Conservation (phyloP, 345 rosid genomes). For the Firmiana major region DNA sequence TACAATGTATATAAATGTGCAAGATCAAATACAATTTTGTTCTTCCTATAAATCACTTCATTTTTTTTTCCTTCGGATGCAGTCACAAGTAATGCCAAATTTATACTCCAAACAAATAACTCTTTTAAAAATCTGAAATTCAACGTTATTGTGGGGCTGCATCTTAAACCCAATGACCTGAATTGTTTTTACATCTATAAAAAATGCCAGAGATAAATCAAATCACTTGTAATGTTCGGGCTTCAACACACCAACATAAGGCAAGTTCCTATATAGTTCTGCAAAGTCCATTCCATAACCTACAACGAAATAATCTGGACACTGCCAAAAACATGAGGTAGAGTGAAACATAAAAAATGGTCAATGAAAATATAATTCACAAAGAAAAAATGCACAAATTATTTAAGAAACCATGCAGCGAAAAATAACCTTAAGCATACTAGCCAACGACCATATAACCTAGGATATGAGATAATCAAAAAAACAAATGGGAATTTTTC, state of each 20-base stretch:
- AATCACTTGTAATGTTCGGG: conserved; percentile 54
- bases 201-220: not conserved
- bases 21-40: not conserved
- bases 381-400: not conserved
- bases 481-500: not conserved
- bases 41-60: not conserved
- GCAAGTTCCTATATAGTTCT: conserved; percentile 77
- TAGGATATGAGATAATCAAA: not conserved
- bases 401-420: not conserved
- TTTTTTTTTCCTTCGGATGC: not conserved
- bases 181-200: not conserved
- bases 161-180: not conserved
- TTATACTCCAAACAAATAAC: not conserved
- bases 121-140: not conserved
- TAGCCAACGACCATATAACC: not conserved
- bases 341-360: not conserved
- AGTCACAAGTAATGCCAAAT: not conserved
- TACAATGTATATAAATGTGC: not conserved
- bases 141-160: not conserved
- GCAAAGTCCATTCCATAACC: conserved; percentile 98
- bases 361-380: not conserved
- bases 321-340: conserved; percentile 43
- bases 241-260: conserved; percentile 83
- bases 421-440: not conserved
- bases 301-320: conserved; percentile 80